Evolutionary conservation across 345 rosid species (phyloP).

Genomic region (Arabis hirsuta): DNA sequence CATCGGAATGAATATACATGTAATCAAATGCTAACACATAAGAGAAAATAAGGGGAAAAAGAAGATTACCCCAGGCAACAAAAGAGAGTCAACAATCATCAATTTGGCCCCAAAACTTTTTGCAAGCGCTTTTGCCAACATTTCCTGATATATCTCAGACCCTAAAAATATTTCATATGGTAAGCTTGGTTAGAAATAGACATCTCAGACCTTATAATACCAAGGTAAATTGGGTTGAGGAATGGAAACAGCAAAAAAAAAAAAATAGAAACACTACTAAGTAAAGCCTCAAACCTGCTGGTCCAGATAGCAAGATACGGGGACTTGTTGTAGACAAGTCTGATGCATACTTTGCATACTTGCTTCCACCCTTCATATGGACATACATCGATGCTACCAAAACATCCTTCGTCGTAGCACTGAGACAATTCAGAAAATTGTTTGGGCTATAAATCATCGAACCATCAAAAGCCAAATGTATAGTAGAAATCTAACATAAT

Average conservation of each 20-base stretch:
- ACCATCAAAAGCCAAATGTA: constrained; percentile 4
- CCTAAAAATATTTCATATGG: constrained; percentile 51
- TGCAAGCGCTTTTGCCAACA: constrained; percentile 86
- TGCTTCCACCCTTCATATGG: constrained; percentile 77
- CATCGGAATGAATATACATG: not conserved
- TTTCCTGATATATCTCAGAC: constrained; percentile 97
- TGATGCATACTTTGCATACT: constrained; percentile 67
- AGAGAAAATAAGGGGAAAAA: not conserved
- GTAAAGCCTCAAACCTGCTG: constrained; percentile 65
- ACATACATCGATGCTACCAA: constrained; percentile 74
- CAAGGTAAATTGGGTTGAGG: constrained; percentile 15
- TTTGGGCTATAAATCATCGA: constrained; percentile 26
- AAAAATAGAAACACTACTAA: constrained; percentile 10
- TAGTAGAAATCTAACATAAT: constrained; percentile 17
- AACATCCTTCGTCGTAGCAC: constrained; percentile 88
- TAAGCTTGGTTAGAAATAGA: not conserved
- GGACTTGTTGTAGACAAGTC: constrained; percentile 81
- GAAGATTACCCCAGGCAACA: constrained; percentile 90
- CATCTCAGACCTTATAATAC: not conserved
- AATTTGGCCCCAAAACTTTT: constrained; percentile 83
- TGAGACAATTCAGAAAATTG: constrained; percentile 46
- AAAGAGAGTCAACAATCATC: constrained; percentile 81
- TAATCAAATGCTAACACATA: constrained; percentile 1
- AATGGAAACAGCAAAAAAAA: not conserved
- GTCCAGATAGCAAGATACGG: constrained; percentile 92